Conservation (phyloP, 2,329 filamentous ascomycete species). For the Pseudocercospora pini-densiflorae region DNA sequence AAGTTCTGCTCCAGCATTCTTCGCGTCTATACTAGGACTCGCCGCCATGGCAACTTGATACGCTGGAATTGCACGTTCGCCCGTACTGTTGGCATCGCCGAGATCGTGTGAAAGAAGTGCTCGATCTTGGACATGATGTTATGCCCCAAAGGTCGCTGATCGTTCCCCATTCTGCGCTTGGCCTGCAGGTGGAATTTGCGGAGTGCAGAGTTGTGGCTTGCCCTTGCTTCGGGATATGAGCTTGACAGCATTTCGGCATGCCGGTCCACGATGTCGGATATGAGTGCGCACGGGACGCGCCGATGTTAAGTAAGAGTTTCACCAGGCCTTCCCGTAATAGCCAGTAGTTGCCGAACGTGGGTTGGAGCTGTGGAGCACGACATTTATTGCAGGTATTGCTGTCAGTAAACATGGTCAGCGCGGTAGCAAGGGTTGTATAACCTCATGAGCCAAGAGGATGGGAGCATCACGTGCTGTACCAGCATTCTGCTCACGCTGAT, state of each 20-base stretch:
- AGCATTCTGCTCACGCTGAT: too few species aligned
- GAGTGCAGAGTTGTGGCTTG: background rate
- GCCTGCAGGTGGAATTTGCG: background rate
- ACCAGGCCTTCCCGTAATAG: background rate
- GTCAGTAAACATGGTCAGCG: background rate
- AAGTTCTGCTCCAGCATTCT: background rate
- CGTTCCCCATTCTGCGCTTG: background rate
- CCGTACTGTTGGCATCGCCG: too few species aligned
- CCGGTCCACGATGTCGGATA: background rate
- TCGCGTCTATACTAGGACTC: background rate
- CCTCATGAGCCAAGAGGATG: background rate
- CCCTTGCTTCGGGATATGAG: conserved; percentile 3
- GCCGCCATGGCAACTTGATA: background rate
- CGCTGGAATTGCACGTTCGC: background rate
- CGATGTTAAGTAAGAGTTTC: background rate
- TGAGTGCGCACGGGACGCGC: background rate
- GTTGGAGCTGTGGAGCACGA: background rate
- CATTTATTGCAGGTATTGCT: background rate
- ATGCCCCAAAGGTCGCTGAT: background rate
- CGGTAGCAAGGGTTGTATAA: background rate
- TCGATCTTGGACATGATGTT: background rate
- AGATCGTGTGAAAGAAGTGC: background rate
- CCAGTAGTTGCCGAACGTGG: background rate
- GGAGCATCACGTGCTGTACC: background rate
- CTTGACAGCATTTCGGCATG: background rate